Conservation (phyloP, 129 eudicot species). For the Centella asiatica region DNA sequence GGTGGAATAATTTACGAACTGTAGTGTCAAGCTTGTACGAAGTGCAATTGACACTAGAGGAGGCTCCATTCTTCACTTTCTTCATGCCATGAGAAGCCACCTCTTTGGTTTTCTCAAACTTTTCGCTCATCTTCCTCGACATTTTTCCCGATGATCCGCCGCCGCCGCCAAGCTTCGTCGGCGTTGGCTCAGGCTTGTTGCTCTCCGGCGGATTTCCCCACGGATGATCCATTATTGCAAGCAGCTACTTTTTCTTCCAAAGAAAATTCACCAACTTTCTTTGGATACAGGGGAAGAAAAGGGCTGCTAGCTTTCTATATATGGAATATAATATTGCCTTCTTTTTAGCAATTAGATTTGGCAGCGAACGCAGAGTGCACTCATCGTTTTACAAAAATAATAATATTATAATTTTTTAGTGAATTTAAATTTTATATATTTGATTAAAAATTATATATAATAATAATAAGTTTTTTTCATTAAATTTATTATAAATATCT, state of each 20-base stretch:
- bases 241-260: conserved; percentile 9
- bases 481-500: no score
- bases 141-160: neutral
- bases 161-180: neutral
- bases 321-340: no score
- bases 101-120: conserved; percentile 5
- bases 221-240: conserved; percentile 4
- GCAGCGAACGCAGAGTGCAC: no score
- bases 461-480: no score
- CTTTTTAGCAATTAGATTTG: no score
- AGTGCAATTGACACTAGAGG: conserved; percentile 6
- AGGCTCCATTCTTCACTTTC: conserved; percentile 7
- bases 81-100: conserved; percentile 1
- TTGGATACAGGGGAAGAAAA: no score
- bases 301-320: no score
- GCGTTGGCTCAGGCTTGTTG: neutral
- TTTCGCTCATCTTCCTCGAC: conserved; percentile 1
- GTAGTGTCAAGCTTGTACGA: neutral
- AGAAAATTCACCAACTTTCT: neutral
- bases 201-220: conserved; percentile 5
- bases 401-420: no score
- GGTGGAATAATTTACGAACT: neutral
- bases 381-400: no score
- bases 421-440: no score
- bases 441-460: no score